These are phyloP conservation scores for Cyberlindnera maritima DNA, from an alignment of 805 yeast species.

Conservation along the genomic window DNA sequence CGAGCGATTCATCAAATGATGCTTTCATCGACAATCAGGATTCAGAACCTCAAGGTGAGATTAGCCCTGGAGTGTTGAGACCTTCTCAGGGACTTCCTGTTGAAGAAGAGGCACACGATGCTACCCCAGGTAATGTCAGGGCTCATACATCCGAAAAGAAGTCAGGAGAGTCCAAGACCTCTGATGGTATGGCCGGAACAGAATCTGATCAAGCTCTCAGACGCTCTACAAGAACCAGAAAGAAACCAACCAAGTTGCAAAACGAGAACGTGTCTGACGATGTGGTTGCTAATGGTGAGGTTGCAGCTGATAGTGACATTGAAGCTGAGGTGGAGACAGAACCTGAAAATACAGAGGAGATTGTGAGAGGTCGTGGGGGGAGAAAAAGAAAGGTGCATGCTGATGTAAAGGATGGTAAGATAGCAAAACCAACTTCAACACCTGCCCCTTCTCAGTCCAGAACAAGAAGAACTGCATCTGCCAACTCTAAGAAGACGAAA, in stretches of 20 bases:
- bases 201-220: neutral
- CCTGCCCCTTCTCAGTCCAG: neutral
- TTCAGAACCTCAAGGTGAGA: too few relatives aligned
- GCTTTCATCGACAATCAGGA: too few relatives aligned
- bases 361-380: neutral
- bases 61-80: too few relatives aligned
- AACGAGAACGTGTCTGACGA: neutral
- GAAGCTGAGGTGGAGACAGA: neutral
- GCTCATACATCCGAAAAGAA: too few relatives aligned
- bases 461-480: neutral
- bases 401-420: constrained; percentile 7
- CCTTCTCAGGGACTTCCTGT: too few relatives aligned
- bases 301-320: neutral
- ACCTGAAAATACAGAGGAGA: neutral
- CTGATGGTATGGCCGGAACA: neutral
- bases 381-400: constrained; percentile 1
- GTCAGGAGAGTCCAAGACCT: neutral
- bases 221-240: constrained; percentile 1
- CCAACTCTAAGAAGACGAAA: constrained; percentile 6
- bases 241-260: neutral
- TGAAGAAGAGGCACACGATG: too few relatives aligned
- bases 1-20: too few relatives aligned
- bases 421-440: constrained; percentile 1
- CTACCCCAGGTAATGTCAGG: too few relatives aligned
- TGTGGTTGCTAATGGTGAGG: neutral